Conservation (phyloP, 148 eudicot species). For the Euryodendron excelsum region DNA sequence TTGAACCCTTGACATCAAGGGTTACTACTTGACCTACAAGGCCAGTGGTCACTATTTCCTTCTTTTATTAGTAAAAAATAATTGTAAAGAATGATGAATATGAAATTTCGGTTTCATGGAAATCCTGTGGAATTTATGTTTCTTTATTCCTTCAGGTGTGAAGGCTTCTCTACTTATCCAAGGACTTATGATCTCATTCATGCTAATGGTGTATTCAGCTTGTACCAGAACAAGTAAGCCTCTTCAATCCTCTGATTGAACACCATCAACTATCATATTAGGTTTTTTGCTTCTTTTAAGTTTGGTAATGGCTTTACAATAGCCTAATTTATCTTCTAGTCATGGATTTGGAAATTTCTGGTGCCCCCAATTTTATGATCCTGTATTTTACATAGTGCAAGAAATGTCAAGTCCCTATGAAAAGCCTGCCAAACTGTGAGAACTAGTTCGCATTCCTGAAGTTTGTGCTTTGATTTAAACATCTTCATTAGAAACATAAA, state of each 20-base stretch:
- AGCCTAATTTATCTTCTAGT: not conserved
- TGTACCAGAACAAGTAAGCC: constrained; percentile 75
- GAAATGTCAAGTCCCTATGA: not conserved
- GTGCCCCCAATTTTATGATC: not conserved
- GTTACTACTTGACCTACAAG: not conserved
- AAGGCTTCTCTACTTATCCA: constrained; percentile 78
- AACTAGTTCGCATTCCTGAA: not conserved
- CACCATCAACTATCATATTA: not conserved
- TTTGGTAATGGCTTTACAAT: not conserved
- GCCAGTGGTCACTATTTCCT: not conserved
- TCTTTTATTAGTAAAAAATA: no score
- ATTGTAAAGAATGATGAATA: not conserved
- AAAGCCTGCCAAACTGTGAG: not conserved
- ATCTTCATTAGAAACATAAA: not conserved
- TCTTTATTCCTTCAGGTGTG: constrained; percentile 51
- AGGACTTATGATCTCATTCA: constrained; percentile 78
- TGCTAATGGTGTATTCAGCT: constrained; percentile 61
- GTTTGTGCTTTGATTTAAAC: not conserved
- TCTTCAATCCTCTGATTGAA: constrained; percentile 11
- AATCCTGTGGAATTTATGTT: not conserved
- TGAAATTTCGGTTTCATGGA: not conserved
- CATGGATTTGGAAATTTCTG: not conserved
- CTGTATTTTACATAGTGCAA: not conserved
- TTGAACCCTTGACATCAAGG: not conserved
- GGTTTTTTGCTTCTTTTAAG: not conserved